Evolutionary conservation across 495 filamentous ascomycete genomes (phyloP), one percentile per base, ranked within the genome.

Genomic region (Polyplosphaeria fusca): DNA sequence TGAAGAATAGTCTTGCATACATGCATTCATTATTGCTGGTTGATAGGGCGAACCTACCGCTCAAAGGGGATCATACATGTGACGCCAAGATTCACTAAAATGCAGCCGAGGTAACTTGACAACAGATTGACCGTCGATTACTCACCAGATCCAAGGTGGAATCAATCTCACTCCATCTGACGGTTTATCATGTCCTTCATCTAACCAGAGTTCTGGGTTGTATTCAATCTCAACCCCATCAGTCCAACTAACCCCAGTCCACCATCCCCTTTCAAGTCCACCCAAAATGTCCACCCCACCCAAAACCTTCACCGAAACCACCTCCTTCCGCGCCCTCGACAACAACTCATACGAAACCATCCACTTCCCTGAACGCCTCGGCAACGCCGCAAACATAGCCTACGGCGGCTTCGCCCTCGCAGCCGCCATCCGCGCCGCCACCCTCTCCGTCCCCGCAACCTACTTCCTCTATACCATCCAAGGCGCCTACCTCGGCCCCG

Each of bases 391-490:
- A 18, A 40, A 56, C 47, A 65, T 65, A 18, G 64, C 64, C 14
- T 67, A 60, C 55, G 64, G 64, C 18, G 64, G 64, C 16, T 67
- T 53, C 25, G 46, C 64, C 11, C 25, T 67, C 26, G 64, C 44
- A 13, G 32, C 52, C 2, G 64, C 52, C 13, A 42, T 39, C 25
- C 54, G 58, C 41, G 54, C 44, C 2, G 60, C 60, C 14, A 43
- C 9, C 30, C 32, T 47, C 24, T 39, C 54, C 5, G 37, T 63
- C 18, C 52, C 58, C 5, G 19, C 26, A 4, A 35, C 14, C 30
- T 67, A 67, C 39, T 46, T 54, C 38, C 51, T 63, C 40, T 63
- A 67, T 41, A 50, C 60, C 9, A 42, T 61, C 1, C 13, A 57
- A 18, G 64, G 64, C 40, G 39, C 49, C 23, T 67, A 32, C 24